A percentile compares a stretch with the other conserved stretches of the same genome.
Evolutionary conservation across 1,284 basidiomycete species (phyloP).

Genomic region (Cryptococcus jaspeensis): DNA sequence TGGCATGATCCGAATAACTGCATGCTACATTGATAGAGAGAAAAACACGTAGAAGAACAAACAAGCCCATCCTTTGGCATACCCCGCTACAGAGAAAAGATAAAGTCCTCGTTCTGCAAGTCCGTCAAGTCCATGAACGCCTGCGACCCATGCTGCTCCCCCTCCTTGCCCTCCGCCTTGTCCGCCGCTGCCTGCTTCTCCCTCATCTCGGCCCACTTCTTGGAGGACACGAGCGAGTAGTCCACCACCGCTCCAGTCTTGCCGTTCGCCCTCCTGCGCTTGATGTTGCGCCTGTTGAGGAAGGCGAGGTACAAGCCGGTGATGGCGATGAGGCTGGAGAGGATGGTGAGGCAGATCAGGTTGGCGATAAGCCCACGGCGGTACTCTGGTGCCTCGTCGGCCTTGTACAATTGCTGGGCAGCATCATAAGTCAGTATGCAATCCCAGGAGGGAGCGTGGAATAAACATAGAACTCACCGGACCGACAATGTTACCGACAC

Average conservation of each 20-base stretch:
- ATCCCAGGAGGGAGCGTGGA: background rate
- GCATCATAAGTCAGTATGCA: background rate
- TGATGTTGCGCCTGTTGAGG: constrained; percentile 53
- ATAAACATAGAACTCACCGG: constrained; percentile 15
- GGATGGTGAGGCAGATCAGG: constrained; percentile 23
- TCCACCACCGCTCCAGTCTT: constrained; percentile 52
- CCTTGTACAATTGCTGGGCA: constrained; percentile 18
- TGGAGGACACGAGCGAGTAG: constrained; percentile 47
- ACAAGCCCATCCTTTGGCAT: too few species aligned
- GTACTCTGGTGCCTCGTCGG: constrained; percentile 27
- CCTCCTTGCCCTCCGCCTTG: constrained; percentile 25
- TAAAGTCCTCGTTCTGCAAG: constrained; percentile 52
- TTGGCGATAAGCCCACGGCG: constrained; percentile 24
- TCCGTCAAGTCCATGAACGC: constrained; percentile 57
- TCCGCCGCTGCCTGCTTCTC: constrained; percentile 25
- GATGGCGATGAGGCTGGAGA: constrained; percentile 24
- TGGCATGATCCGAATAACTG: too few species aligned
- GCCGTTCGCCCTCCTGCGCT: constrained; percentile 48
- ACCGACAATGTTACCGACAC: constrained; percentile 41
- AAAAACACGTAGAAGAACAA: too few species aligned
- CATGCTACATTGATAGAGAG: too few species aligned
- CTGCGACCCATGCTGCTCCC: constrained; percentile 45
- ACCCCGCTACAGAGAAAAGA: constrained; percentile 46
- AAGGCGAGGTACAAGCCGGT: constrained; percentile 51
- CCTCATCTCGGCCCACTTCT: constrained; percentile 39